Base-by-base conservation (phyloP, 2,329 filamentous ascomycete genomes). In the Simplicillium sp. region DNA sequence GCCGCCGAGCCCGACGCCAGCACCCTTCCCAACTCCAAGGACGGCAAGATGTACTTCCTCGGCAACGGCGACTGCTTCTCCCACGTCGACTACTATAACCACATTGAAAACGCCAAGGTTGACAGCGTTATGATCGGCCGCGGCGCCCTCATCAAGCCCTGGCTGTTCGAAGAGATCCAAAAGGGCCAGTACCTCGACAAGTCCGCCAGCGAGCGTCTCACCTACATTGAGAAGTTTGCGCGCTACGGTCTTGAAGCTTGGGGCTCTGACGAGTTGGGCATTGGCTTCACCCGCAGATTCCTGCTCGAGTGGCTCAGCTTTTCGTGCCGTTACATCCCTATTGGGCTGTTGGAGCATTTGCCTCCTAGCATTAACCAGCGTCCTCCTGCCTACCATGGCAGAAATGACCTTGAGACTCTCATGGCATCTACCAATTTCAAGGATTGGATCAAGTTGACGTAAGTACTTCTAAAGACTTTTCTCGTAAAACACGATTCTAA, bases 401-500 rank as follows among this genome's bases (percentile, higher is more conserved):
- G 92, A 44, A 83, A 92, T 61, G 92, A 98, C 40, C 63, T 98
- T 56, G 92, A 98, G 73, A 94, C 87, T n/a, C 66, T 98, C 49
- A 73, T 98, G 65, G 82, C 82, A 12, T 96, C 88, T 63, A 77
- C 79, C 48, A 88, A 97, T 63, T 96, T 94, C 66, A 84, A 83
- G 66, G 92, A 98, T 62, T 98, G 92, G 92, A 88, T 98, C 60
- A 97, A 95, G 70, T 94, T 98, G 54, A 94, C 82, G 88, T 92
- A 75, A 60, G 79, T 71, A 40, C 43, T 11, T 5, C 11, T 31
- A 16, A 11, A 36, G 29, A 17, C 39, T 42, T 44, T 39, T 42
- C 15, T 29, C 25, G 18, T 13, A 13, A 11, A 5, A n/a, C 31
- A 12, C 37, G 11, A 11, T 34, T 33, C 20, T 14, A 8, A 28